Conservation (phyloP, 2,329 filamentous ascomycete genomes). For the Aspergillus glaucus region DNA sequence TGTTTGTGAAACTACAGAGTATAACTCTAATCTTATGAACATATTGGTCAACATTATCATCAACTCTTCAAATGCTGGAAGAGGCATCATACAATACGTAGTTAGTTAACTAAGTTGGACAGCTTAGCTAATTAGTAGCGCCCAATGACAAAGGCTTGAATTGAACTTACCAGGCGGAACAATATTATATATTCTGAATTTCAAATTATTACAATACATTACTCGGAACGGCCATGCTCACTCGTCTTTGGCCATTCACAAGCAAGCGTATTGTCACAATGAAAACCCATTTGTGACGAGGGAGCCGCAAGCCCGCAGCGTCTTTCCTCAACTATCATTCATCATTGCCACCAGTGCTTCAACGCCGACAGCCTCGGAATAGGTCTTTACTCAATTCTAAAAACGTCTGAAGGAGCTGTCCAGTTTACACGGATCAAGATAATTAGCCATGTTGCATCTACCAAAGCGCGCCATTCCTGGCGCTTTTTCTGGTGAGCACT, state of each 20-base stretch:
- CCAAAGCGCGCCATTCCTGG: background rate
- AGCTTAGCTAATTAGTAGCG: background rate
- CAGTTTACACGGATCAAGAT: background rate
- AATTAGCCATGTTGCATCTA: background rate
- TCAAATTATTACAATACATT: background rate
- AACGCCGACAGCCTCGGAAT: background rate
- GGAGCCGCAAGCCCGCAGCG: background rate
- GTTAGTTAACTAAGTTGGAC: background rate
- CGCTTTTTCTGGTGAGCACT: background rate
- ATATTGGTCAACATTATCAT: no score
- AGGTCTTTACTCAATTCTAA: background rate
- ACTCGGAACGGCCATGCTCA: background rate
- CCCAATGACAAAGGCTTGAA: background rate
- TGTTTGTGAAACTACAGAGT: no score
- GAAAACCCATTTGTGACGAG: background rate
- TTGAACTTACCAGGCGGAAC: background rate
- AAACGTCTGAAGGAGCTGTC: background rate
- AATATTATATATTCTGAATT: background rate
- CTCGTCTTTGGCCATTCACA: background rate
- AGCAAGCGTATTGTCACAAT: background rate
- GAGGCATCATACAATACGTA: no score
- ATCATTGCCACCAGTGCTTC: background rate
- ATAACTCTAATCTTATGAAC: no score
- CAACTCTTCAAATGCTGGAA: no score
- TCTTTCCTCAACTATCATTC: background rate